phyloP scores from a whole-genome alignment of 176 grass and related monocot species.

The Paspalum vaginatum region DNA sequence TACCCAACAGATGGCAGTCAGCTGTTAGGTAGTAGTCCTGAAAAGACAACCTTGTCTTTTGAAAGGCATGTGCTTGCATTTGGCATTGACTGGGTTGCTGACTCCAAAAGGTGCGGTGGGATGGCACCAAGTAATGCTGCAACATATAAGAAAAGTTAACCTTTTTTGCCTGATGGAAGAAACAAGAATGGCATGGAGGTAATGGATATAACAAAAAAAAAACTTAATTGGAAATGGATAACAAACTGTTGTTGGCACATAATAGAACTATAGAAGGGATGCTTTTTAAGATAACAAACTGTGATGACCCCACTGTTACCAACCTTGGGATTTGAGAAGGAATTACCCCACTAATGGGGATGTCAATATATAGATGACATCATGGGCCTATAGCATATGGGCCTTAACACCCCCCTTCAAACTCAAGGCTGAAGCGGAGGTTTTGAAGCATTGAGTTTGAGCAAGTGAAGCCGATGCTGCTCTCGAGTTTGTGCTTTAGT shows the following conservation, averaged over 20 bases:
- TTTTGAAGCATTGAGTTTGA: too few relatives aligned
- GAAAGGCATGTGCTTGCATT: background rate
- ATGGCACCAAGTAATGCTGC: background rate
- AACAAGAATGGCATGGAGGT: background rate
- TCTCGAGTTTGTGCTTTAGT: too few relatives aligned
- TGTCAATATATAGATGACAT: too few relatives aligned
- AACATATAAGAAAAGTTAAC: background rate
- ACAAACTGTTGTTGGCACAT: background rate
- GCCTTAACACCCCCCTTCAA: too few relatives aligned
- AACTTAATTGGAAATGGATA: too few relatives aligned
- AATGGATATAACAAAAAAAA: background rate
- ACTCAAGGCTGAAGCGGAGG: too few relatives aligned
- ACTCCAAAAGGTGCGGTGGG: background rate
- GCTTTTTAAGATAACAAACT: too few relatives aligned
- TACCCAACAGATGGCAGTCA: background rate
- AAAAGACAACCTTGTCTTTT: background rate
- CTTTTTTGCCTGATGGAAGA: background rate
- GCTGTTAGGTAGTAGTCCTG: conserved; percentile 1
- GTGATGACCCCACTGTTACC: too few relatives aligned
- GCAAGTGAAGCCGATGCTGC: too few relatives aligned
- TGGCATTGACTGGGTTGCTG: background rate
- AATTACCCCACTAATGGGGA: too few relatives aligned
- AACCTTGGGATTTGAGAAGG: too few relatives aligned
- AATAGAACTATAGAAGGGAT: background rate
- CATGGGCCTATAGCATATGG: too few relatives aligned